Evolutionary conservation across 129 eudicot species (phyloP).

Genomic region (Flaveria trinervia): DNA sequence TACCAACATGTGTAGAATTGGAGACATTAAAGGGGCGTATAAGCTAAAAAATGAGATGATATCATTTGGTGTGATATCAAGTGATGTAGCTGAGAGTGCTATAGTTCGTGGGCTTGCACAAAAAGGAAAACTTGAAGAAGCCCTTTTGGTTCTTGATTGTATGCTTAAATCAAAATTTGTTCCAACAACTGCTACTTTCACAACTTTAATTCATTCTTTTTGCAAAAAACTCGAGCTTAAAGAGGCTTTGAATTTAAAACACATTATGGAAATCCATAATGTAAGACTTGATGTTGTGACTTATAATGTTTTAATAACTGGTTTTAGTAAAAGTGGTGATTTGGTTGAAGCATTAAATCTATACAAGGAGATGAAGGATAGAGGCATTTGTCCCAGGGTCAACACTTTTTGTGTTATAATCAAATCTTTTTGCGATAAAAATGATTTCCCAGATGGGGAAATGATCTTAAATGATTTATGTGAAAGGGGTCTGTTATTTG

Average conservation of each 20-base stretch:
- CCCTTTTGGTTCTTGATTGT: constrained; percentile 55
- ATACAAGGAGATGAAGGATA: constrained; percentile 77
- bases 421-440: constrained; percentile 38
- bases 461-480: constrained; percentile 56
- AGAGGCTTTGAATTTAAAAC: constrained; percentile 60
- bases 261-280: constrained; percentile 57
- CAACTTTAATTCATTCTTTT: constrained; percentile 73
- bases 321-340: constrained; percentile 58
- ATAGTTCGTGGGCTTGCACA: constrained; percentile 76
- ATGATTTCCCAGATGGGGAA: constrained; percentile 51
- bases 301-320: constrained; percentile 75
- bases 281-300: constrained; percentile 65
- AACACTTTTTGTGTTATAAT: constrained; percentile 57
- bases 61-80: constrained; percentile 50
- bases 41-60: constrained; percentile 58
- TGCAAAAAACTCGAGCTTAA: constrained; percentile 54
- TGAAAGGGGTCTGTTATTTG: constrained; percentile 63
- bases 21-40: constrained; percentile 59
- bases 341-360: constrained; percentile 49
- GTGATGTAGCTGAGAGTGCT: constrained; percentile 66
- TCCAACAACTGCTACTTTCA: constrained; percentile 84
- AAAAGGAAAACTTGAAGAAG: constrained; percentile 73
- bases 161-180: constrained; percentile 55
- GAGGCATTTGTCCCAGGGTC: constrained; percentile 57
- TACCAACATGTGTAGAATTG: constrained; percentile 65